phyloP scores from a whole-genome alignment of 2,329 filamentous ascomycete genomes.

The Esteya vermicola region DNA sequence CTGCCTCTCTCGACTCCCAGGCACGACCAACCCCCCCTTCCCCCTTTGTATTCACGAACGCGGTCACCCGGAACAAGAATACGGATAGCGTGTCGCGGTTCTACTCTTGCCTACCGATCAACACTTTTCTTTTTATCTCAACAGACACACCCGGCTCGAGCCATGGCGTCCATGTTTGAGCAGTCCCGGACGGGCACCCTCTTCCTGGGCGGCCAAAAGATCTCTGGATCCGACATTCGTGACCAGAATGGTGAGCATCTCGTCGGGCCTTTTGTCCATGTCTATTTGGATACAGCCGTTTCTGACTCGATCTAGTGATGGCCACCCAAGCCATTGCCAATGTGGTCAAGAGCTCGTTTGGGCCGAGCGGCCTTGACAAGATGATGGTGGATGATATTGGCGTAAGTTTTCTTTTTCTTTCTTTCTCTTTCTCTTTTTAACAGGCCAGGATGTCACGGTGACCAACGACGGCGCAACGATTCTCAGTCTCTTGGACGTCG shows the following conservation, averaged over 20 bases:
- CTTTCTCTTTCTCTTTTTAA: not conserved
- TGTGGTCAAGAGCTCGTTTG: conserved; percentile 98
- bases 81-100: no score
- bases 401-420: conserved; percentile 27
- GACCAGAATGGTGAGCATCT: conserved; percentile 72
- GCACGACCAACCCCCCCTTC: not conserved
- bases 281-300: not conserved
- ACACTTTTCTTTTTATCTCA: no score
- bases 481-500: conserved; percentile 84
- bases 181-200: conserved; percentile 89
- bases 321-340: conserved; percentile 96
- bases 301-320: conserved; percentile 48
- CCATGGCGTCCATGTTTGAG: conserved; percentile 92
- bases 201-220: conserved; percentile 95
- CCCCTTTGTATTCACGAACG: not conserved
- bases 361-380: conserved; percentile 92
- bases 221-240: conserved; percentile 88
- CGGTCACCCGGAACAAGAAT: no score
- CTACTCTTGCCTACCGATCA: no score
- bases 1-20: not conserved
- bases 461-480: conserved; percentile 99
- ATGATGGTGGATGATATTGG: conserved; percentile 99
- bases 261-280: not conserved
- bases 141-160: conserved; percentile 5
- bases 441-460: conserved; percentile 74